Evolutionary conservation across 176 grass and related monocot genomes (phyloP).

Genomic region (Poa pratensis): DNA sequence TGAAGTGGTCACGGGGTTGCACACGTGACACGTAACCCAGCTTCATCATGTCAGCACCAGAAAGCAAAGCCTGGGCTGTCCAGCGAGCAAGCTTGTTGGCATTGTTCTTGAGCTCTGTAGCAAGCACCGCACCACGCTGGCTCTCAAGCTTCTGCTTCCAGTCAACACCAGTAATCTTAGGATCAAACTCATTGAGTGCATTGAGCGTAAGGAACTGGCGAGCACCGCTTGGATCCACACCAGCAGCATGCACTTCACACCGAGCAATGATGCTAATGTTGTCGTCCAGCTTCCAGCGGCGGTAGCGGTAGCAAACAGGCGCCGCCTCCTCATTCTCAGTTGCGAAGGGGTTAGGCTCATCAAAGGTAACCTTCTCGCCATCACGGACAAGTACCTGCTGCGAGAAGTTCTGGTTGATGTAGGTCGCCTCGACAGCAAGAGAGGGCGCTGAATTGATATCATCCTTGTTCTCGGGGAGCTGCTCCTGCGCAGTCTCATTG

Average conservation of each 20-base stretch:
- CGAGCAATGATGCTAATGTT: slow-evolving; percentile 73
- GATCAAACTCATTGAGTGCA: slow-evolving; percentile 83
- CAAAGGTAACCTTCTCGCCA: slow-evolving; percentile 78
- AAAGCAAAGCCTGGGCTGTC: slow-evolving; percentile 78
- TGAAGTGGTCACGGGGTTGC: slow-evolving; percentile 76
- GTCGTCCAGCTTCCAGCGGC: slow-evolving; percentile 76
- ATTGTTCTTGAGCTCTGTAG: slow-evolving; percentile 94
- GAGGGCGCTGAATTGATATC: slow-evolving; percentile 80
- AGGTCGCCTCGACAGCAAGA: slow-evolving; percentile 75
- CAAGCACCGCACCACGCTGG: slow-evolving; percentile 78
- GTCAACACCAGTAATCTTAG: slow-evolving; percentile 81
- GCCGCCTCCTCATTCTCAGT: slow-evolving; percentile 67
- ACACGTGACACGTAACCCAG: slow-evolving; percentile 77
- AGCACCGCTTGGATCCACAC: slow-evolving; percentile 52
- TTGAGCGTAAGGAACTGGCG: slow-evolving; percentile 73
- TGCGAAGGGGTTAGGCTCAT: slow-evolving; percentile 83
- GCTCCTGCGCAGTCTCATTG: slow-evolving; percentile 83
- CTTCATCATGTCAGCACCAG: slow-evolving; percentile 85
- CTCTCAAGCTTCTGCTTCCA: slow-evolving; percentile 91
- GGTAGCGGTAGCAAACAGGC: slow-evolving; percentile 76
- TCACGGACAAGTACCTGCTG: slow-evolving; percentile 70
- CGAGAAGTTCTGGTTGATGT: slow-evolving; percentile 93
- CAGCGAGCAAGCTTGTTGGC: slow-evolving; percentile 88
- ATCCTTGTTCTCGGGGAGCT: slow-evolving; percentile 76
- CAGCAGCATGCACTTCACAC: slow-evolving; percentile 72